These are phyloP conservation scores for Meyerozyma carpophila DNA, from an alignment of 1,139 yeast genomes.

Conservation along the genomic window DNA sequence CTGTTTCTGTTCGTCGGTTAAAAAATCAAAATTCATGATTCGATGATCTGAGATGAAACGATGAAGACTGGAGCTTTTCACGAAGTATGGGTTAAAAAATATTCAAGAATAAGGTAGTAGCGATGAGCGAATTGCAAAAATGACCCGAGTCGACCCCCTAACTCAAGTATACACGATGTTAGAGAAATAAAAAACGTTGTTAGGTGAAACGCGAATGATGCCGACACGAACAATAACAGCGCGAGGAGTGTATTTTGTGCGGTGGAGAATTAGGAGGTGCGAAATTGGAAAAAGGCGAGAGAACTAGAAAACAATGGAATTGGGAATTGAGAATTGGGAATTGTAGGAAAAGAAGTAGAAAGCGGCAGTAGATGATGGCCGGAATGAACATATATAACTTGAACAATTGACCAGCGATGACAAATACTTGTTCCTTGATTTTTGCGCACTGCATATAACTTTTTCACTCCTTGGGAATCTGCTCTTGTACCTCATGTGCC, in stretches of 20 bases:
- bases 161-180: neutral
- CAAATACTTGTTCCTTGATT: too few species aligned
- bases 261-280: neutral
- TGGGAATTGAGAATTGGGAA: neutral
- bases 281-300: neutral
- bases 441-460: too few species aligned
- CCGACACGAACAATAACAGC: conserved; percentile 2
- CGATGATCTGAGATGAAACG: neutral
- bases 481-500: too few species aligned
- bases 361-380: neutral
- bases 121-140: neutral
- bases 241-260: neutral
- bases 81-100: neutral
- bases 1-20: conserved; percentile 7
- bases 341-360: neutral
- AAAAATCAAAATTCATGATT: neutral
- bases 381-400: neutral
- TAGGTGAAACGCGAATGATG: conserved; percentile 1
- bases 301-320: too few species aligned
- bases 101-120: neutral
- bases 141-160: neutral
- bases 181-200: neutral
- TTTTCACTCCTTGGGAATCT: too few species aligned
- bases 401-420: too few species aligned
- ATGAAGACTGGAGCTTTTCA: neutral